Evolutionary conservation across 208 protist genomes (phyloP), one percentile per base, ranked within the genome.

Genomic region (Leishmania tarentolae): DNA sequence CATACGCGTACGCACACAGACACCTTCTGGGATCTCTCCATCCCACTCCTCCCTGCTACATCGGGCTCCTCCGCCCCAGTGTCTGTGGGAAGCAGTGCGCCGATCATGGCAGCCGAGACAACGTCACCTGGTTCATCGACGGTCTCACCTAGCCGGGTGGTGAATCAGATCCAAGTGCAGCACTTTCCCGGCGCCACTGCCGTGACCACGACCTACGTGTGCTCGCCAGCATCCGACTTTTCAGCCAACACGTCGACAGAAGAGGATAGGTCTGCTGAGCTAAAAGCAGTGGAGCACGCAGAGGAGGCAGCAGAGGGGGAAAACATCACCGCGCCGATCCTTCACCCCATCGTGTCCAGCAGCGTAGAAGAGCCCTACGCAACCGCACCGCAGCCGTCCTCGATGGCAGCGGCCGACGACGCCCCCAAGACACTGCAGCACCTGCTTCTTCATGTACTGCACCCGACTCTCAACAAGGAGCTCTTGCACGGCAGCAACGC

Each of bases 11-110:
- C 69, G 21, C 85, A 86, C 68, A 53, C 59, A 8, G 85, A 81
- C 47, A 84, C 81, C 13, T 93, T 94, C 70, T 92, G 89, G 88
- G 89, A 93, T 52, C 56, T 91, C 50, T 88, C 76, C 4, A 83
- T 63, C 13, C 86, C 86, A 28, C 79, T 56, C 52, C 74, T 59
- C 31, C 59, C 19, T 17, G n/a, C 50, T 21, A 17, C 46, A 17
- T 28, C 52, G 19, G 24, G 77, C 3, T 35, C 37, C 35, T 56
- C 46, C 2, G 57, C 57, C 35, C 7, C 76, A 35, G 52, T 61
- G 31, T 4, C 46, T 7, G 35, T 13, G 35, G 53, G 57, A 28
- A 44, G 46, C 46, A 74, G 47, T 5, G n/a, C 50, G 35, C 17
- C 5, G 37, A 31, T 17, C 46, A 17, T 4, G 65, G 40, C 28